Evolutionary conservation across 768 basidiomycete genomes (phyloP).

Genomic region (Tricholoma sp.): DNA sequence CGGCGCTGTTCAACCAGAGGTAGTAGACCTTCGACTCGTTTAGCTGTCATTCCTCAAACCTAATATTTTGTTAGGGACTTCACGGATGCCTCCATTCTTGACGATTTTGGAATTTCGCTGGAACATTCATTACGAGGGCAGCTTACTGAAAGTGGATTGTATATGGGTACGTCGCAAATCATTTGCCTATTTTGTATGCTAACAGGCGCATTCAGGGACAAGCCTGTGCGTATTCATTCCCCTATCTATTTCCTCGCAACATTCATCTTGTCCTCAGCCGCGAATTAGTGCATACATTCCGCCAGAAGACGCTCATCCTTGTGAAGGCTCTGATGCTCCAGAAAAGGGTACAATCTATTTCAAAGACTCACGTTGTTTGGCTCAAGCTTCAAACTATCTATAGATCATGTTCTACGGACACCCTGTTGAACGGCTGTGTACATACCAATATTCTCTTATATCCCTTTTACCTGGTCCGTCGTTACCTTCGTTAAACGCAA

Average conservation of each 20-base stretch:
- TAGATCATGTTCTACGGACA: constrained; percentile 97
- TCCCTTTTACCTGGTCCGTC: constrained; percentile 83
- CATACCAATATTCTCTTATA: constrained; percentile 96
- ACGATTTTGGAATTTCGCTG: constrained; percentile 77
- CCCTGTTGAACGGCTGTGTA: constrained; percentile 93
- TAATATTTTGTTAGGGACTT: constrained; percentile 74
- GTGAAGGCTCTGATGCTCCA: constrained; percentile 93
- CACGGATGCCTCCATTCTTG: constrained; percentile 79
- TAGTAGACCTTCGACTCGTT: constrained; percentile 21
- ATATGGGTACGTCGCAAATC: constrained; percentile 77
- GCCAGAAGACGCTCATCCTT: constrained; percentile 88
- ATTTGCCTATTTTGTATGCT: not conserved
- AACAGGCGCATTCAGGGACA: constrained; percentile 48
- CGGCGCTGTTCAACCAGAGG: constrained; percentile 85
- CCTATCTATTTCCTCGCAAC: not conserved
- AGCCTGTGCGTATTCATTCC: constrained; percentile 45
- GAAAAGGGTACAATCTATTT: constrained; percentile 56
- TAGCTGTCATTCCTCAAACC: not conserved
- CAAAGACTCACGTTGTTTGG: not conserved
- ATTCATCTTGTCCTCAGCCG: constrained; percentile 44
- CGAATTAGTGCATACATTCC: constrained; percentile 89
- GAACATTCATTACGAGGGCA: constrained; percentile 73
- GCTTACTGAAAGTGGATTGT: constrained; percentile 87
- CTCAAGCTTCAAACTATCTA: not conserved
- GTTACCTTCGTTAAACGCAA: not conserved